These are phyloP conservation scores for Phytophthora cactorum DNA, from an alignment of 352 stramenopile species.

Conservation along the genomic window DNA sequence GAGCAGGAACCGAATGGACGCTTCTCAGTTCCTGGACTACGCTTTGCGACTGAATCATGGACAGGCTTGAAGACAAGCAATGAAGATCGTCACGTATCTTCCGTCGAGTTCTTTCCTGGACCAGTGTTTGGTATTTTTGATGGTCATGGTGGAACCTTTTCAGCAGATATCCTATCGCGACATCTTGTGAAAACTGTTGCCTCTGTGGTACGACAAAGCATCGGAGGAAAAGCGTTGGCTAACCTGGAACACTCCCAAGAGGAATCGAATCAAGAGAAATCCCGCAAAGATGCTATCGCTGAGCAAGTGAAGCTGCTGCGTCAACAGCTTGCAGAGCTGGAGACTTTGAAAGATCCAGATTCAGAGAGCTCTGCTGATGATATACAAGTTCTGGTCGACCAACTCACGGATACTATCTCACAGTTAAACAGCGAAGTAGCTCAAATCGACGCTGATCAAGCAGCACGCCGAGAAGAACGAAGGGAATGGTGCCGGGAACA, in stretches of 20 bases:
- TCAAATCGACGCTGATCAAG: conserved; percentile 47
- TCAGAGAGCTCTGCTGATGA: conserved; percentile 9
- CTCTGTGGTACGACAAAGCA: conserved; percentile 33
- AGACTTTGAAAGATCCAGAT: conserved; percentile 8
- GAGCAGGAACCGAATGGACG: background rate
- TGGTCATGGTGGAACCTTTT: conserved; percentile 61
- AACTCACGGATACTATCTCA: conserved; percentile 32
- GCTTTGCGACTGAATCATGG: conserved; percentile 63
- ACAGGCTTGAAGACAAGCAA: conserved; percentile 60
- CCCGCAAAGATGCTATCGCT: conserved; percentile 38
- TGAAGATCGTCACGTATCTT: conserved; percentile 57
- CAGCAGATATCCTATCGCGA: conserved; percentile 49
- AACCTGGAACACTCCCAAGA: conserved; percentile 21
- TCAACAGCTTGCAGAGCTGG: conserved; percentile 41
- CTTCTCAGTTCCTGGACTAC: conserved; percentile 41
- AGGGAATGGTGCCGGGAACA: conserved; percentile 33
- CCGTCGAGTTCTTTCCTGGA: conserved; percentile 44
- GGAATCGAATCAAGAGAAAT: conserved; percentile 27
- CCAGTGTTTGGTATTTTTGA: conserved; percentile 69
- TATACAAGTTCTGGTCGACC: conserved; percentile 20
- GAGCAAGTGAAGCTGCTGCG: conserved; percentile 37
- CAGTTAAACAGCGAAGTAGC: conserved; percentile 39
- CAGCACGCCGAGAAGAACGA: conserved; percentile 24
- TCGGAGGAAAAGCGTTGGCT: conserved; percentile 32
- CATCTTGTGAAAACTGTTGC: conserved; percentile 50